Evolutionary conservation across 345 rosid species (phyloP).

Genomic region (Pistacia atlantica): DNA sequence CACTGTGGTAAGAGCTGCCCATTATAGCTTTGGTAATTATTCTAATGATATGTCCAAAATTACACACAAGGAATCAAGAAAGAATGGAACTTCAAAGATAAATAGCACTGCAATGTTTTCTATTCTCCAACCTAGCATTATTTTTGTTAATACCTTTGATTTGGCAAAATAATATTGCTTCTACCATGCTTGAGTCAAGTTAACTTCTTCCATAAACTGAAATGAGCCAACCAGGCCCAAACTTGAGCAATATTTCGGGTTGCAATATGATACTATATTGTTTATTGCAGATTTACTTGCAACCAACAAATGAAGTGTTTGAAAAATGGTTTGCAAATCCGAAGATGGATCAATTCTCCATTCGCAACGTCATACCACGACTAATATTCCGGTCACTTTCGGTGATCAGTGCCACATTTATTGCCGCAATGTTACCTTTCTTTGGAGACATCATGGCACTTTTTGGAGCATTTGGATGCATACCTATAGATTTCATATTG

Average conservation of each 20-base stretch:
- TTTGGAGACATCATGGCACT: constrained; percentile 55
- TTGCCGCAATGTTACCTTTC: constrained; percentile 60
- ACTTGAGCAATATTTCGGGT: too few relatives aligned
- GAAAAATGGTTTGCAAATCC: constrained; percentile 45
- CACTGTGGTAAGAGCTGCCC: constrained; percentile 33
- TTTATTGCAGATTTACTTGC: constrained; percentile 47
- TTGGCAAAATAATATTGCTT: too few relatives aligned
- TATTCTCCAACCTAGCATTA: too few relatives aligned
- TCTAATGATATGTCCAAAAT: not conserved
- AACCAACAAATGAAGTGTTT: constrained; percentile 49
- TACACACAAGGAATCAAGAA: too few relatives aligned
- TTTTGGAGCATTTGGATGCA: constrained; percentile 50
- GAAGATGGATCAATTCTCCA: constrained; percentile 40
- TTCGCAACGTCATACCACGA: constrained; percentile 42
- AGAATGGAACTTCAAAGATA: too few relatives aligned
- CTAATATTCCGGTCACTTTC: constrained; percentile 38
- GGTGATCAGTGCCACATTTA: constrained; percentile 26
- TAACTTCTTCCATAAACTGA: too few relatives aligned
- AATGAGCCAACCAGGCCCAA: too few relatives aligned
- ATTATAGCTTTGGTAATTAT: not conserved
- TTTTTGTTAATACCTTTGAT: too few relatives aligned
- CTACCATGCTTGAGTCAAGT: too few relatives aligned
- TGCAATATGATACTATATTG: too few relatives aligned
- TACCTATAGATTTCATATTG: constrained; percentile 49
- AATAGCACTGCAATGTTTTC: too few relatives aligned